These are phyloP conservation scores for Penicillium alfredii DNA, from an alignment of 495 filamentous ascomycete genomes.

Conservation along the genomic window DNA sequence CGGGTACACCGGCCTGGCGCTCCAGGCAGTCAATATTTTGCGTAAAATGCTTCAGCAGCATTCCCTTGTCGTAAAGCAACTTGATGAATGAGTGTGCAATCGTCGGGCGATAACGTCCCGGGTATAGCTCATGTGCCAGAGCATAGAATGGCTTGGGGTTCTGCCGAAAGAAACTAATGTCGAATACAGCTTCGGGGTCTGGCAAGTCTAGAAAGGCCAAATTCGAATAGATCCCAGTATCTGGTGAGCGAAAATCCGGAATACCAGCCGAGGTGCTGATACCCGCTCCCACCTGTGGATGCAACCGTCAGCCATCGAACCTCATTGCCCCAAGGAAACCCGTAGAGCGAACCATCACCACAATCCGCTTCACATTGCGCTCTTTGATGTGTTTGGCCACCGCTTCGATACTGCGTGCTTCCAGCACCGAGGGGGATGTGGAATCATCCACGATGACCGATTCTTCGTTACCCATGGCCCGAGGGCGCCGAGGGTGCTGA, in stretches of 20 bases:
- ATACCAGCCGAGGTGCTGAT: slow-evolving; percentile 81
- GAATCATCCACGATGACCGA: slow-evolving; percentile 58
- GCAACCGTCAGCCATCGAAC: no score
- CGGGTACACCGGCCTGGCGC: slow-evolving; percentile 76
- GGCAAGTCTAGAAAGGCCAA: slow-evolving; percentile 77
- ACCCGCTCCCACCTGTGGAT: slow-evolving; percentile 41
- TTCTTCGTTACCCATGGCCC: slow-evolving; percentile 65
- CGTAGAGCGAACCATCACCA: slow-evolving; percentile 68
- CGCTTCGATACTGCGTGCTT: slow-evolving; percentile 59
- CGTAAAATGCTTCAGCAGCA: slow-evolving; percentile 82
- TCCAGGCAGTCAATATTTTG: slow-evolving; percentile 98
- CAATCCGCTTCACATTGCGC: slow-evolving; percentile 59
- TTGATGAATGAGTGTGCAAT: slow-evolving; percentile 76
- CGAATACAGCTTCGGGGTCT: slow-evolving; percentile 71
- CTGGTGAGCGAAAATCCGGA: slow-evolving; percentile 81
- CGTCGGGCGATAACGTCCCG: slow-evolving; percentile 84
- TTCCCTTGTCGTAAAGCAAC: slow-evolving; percentile 64
- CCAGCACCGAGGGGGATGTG: slow-evolving; percentile 57
- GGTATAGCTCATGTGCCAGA: slow-evolving; percentile 84
- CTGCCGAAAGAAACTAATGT: slow-evolving; percentile 75
- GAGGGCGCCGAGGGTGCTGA: slow-evolving; percentile 18
- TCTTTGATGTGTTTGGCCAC: slow-evolving; percentile 72
- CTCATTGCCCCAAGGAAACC: no score
- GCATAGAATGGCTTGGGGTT: slow-evolving; percentile 90
- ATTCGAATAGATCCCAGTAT: slow-evolving; percentile 84